Conservation (phyloP, 805 yeast genomes). For the Groenewaldozyma tartarivorans region DNA sequence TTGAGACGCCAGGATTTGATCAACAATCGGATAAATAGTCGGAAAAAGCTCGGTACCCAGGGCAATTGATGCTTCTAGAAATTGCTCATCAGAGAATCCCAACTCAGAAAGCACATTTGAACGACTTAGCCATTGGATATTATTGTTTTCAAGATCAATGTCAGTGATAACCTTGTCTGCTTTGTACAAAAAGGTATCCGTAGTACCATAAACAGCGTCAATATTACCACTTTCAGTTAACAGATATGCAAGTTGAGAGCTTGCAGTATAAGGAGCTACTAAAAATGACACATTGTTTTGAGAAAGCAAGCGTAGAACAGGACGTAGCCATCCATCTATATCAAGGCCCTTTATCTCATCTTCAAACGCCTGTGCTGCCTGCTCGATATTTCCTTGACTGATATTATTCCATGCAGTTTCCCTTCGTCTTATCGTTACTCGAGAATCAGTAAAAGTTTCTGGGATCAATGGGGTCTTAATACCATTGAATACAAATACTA, state of each 20-base stretch:
- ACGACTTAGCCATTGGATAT: conserved; percentile 59
- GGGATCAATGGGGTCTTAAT: conserved; percentile 31
- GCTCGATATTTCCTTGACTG: conserved; percentile 28
- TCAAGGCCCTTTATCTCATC: conserved; percentile 14
- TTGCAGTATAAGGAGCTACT: conserved; percentile 75
- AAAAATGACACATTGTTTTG: conserved; percentile 51
- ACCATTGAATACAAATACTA: conserved; percentile 74
- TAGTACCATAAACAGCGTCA: conserved; percentile 76
- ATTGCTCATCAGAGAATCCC: conserved; percentile 49
- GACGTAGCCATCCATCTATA: conserved; percentile 21
- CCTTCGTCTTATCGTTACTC: conserved; percentile 13
- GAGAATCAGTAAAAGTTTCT: conserved; percentile 8
- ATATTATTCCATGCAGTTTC: conserved; percentile 36
- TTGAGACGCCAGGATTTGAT: conserved; percentile 17
- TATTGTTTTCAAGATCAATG: conserved; percentile 56
- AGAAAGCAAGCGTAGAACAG: conserved; percentile 48
- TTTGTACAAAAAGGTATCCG: conserved; percentile 58
- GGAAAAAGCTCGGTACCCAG: conserved; percentile 76
- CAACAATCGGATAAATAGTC: conserved; percentile 42
- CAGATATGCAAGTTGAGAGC: conserved; percentile 71
- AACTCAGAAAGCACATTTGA: conserved; percentile 50
- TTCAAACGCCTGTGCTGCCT: conserved; percentile 21
- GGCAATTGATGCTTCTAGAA: conserved; percentile 65
- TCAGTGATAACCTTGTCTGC: conserved; percentile 65
- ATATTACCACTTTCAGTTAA: conserved; percentile 40